Base-by-base conservation (phyloP, 306 rosid genomes). In the Fagus crenata region DNA sequence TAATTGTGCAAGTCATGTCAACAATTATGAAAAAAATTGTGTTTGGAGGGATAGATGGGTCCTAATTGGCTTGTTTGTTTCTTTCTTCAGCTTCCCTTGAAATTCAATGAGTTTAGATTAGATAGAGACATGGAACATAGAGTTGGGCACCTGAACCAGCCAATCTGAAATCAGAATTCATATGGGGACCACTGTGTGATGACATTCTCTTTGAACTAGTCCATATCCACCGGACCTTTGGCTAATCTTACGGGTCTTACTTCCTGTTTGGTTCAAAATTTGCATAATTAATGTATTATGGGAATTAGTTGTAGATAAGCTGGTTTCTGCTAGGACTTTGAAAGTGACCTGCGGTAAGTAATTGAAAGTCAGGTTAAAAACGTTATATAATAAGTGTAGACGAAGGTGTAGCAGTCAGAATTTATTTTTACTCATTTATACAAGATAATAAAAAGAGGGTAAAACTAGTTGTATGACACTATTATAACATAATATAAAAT, bases 281-380 rank as follows among this genome's bases (percentile, higher is more conserved):
- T 70, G 28, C 2, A 61, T 31, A 31, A 83, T 55, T 42, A 35
- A 11, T 1, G 49, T 11, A 15, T 51, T 31, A 82, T 61, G 6
- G 60, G 69, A 68, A 70, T 35, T 81, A 78, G 77, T 78, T 76
- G 87, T 76, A 67, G 77, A 61, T 76, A 78, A 78, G 91, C 84
- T 88, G 89, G 82, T 88, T 80, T 81, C 79, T 87, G 82, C 53
- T 65, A 31, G 43, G 53, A 63, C 18, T 82, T 85, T 78, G 69
- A 69, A 74, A 84, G 69, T 74, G 76, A 35, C 82, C 71, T 74
- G 77, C 11, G 68, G 3, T 9, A 32, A 12, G 3, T 61, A 2
- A 6, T 32, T 60, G n/a, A 32, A 35, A 9, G n/a, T 32, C 17
- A 3, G 15, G 7, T 61, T 33, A 12, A 35, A 31, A 35, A 32